Percentiles rank a stretch among this genome's conserved stretches.
phyloP scores from a whole-genome alignment of 2,329 filamentous ascomycete genomes.

The Talaromyces sp. region DNA sequence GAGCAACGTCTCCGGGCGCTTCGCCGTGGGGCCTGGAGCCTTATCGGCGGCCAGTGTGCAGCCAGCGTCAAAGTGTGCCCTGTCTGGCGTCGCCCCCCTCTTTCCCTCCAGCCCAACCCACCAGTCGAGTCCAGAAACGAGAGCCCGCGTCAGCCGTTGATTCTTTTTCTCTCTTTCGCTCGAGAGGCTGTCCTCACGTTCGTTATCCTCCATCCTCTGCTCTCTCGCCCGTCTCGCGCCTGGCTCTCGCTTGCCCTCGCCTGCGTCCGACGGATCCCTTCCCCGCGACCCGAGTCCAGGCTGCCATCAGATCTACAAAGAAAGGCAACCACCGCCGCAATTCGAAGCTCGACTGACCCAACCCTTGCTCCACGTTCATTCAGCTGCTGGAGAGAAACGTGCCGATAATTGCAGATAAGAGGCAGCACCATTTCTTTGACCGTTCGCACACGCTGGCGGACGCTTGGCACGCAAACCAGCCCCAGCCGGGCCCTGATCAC shows the following conservation, averaged over 20 bases:
- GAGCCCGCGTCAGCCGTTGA: neutral
- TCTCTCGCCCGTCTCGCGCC: neutral
- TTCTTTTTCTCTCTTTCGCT: neutral
- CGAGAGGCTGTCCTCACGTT: neutral
- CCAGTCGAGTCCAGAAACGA: neutral
- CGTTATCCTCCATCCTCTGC: neutral
- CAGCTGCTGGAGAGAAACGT: neutral
- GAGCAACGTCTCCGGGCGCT: conserved; percentile 4
- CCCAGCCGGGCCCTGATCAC: conserved; percentile 1
- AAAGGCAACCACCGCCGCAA: neutral
- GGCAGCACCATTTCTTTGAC: neutral
- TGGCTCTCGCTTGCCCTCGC: neutral
- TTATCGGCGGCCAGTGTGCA: neutral
- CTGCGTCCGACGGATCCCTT: neutral
- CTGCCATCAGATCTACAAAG: neutral
- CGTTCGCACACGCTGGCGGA: neutral
- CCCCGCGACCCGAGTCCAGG: neutral
- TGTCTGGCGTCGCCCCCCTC: neutral
- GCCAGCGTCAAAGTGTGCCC: neutral
- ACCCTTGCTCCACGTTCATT: neutral
- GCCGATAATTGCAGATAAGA: neutral
- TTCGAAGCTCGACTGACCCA: neutral
- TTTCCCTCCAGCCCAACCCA: conserved; percentile 4
- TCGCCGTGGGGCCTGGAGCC: conserved; percentile 5
- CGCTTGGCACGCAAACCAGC: neutral